Evolutionary conservation across 2,329 filamentous ascomycete species (phyloP).

Genomic region (Trichoderma afroharzianum): DNA sequence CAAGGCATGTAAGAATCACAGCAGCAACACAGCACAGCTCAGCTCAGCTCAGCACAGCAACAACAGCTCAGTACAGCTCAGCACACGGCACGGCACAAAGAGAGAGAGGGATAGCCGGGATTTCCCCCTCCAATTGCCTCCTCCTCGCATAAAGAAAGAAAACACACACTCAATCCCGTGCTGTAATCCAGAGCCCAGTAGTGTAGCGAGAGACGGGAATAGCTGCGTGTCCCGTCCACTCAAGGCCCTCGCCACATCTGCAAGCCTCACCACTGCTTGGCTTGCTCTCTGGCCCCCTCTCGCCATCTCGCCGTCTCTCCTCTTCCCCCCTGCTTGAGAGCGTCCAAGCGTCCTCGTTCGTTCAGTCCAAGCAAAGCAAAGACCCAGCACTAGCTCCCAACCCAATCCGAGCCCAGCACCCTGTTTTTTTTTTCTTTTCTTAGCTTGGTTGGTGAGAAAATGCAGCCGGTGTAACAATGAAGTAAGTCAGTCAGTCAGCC

Average conservation of each 20-base stretch:
- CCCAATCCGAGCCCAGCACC: background rate
- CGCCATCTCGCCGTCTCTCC: too few relatives aligned
- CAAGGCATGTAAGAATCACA: background rate
- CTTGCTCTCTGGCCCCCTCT: background rate
- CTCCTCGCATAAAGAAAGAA: background rate
- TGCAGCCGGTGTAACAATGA: slow-evolving; percentile 8
- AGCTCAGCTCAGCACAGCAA: background rate
- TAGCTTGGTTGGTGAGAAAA: background rate
- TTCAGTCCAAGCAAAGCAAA: background rate
- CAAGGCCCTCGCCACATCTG: slow-evolving; percentile 8
- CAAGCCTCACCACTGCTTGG: background rate
- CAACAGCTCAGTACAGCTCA: background rate
- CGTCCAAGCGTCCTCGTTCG: background rate
- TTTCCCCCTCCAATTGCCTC: background rate
- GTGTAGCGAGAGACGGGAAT: background rate
- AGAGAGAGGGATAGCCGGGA: background rate
- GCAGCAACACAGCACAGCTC: background rate
- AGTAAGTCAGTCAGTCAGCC: background rate
- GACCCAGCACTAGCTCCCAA: background rate
- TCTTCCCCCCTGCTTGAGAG: background rate
- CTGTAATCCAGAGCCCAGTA: background rate
- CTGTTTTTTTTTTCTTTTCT: too few relatives aligned
- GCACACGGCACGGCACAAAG: background rate
- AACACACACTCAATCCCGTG: background rate
- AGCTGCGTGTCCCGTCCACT: background rate